These are phyloP conservation scores for Lanmaoa pseudosensibilis DNA, from an alignment of 768 basidiomycete genomes.

Conservation along the genomic window DNA sequence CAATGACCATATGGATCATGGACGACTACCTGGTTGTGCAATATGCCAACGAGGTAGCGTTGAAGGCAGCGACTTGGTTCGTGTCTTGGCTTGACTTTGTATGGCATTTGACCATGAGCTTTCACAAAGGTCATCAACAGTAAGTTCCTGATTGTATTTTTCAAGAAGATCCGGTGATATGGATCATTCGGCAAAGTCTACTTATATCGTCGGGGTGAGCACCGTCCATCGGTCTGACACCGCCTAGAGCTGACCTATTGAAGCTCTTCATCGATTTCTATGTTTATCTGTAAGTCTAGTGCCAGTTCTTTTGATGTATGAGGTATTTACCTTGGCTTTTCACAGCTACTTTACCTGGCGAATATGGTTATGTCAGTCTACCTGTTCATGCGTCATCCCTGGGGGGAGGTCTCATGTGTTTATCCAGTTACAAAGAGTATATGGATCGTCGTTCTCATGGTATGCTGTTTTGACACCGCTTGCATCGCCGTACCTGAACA, in stretches of 20 bases:
- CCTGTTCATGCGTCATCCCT: not conserved
- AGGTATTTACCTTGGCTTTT: not conserved
- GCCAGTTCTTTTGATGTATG: not conserved
- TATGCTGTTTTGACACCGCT: not conserved
- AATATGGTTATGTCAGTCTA: constrained; percentile 28
- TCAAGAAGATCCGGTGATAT: not conserved
- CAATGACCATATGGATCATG: constrained; percentile 23
- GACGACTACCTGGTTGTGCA: constrained; percentile 25
- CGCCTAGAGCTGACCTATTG: not conserved
- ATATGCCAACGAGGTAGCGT: constrained; percentile 10
- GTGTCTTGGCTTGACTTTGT: constrained; percentile 2
- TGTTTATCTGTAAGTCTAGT: constrained; percentile 22
- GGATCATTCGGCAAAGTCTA: constrained; percentile 10
- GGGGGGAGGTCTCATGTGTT: constrained; percentile 1
- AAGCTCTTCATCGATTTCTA: constrained; percentile 31
- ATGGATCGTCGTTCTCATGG: constrained; percentile 25
- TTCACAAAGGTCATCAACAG: constrained; percentile 15
- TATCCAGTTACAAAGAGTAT: constrained; percentile 15
- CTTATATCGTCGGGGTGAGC: constrained; percentile 26
- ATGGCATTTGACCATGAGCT: not conserved
- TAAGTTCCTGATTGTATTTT: constrained; percentile 6
- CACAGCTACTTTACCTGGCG: constrained; percentile 31
- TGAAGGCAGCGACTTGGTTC: constrained; percentile 22
- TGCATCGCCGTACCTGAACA: not conserved
- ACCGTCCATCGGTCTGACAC: not conserved